phyloP scores from a whole-genome alignment of 2,329 filamentous ascomycete species.

The Exophiala oligosperma region DNA sequence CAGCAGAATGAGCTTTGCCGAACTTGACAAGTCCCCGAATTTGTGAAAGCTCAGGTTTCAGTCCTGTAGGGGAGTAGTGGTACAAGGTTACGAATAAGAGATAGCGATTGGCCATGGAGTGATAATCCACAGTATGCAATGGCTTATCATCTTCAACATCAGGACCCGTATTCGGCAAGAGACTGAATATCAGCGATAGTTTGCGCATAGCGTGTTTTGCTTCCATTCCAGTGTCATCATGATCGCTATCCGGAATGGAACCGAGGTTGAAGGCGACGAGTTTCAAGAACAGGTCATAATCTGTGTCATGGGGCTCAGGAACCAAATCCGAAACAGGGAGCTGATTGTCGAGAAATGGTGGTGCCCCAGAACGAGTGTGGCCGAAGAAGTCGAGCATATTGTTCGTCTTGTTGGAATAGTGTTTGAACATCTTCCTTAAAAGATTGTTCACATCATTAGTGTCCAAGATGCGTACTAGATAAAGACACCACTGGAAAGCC shows the following conservation, averaged over 20 bases:
- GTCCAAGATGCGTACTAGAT: constrained; percentile 10
- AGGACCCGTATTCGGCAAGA: constrained; percentile 23
- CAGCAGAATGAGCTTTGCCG: constrained; percentile 15
- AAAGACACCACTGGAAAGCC: constrained; percentile 19
- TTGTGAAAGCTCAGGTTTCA: constrained; percentile 16
- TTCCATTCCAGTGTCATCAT: not conserved
- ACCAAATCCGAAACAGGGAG: constrained; percentile 3
- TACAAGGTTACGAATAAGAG: constrained; percentile 20
- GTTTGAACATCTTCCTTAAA: constrained; percentile 23
- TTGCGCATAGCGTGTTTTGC: constrained; percentile 15
- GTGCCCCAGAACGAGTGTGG: not conserved
- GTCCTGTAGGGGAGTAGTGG: constrained; percentile 20
- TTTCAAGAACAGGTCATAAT: constrained; percentile 26
- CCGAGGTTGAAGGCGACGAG: constrained; percentile 19
- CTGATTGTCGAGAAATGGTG: constrained; percentile 16
- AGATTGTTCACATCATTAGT: constrained; percentile 13
- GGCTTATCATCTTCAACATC: constrained; percentile 11
- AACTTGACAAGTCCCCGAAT: constrained; percentile 22
- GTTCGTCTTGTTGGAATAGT: constrained; percentile 22
- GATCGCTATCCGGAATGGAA: not conserved
- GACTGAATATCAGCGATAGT: constrained; percentile 22
- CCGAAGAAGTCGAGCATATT: constrained; percentile 26
- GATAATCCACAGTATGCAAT: constrained; percentile 13
- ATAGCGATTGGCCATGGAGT: constrained; percentile 22
- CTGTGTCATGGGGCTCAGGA: constrained; percentile 16